A percentile compares a stretch with the other conserved stretches of the same genome.
These are phyloP conservation scores for Aspergillus sergii DNA, from an alignment of 2,329 filamentous ascomycete species.

Conservation along the genomic window DNA sequence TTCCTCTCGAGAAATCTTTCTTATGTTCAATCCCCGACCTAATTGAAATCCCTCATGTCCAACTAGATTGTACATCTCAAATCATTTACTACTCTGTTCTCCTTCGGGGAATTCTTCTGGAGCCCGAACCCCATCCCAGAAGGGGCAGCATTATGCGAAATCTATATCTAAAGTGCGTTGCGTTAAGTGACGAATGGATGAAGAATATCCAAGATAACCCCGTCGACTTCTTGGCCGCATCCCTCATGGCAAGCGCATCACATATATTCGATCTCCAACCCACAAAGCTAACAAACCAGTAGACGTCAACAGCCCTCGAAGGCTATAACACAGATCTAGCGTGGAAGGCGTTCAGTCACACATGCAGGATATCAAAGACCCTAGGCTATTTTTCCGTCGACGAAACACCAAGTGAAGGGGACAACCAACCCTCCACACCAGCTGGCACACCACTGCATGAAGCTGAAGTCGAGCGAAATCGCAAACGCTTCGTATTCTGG, in stretches of 20 bases:
- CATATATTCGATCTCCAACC: not conserved
- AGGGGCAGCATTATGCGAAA: not conserved
- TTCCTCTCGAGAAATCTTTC: not conserved
- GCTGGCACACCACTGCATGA: not conserved
- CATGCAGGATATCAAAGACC: not conserved
- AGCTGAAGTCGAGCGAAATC: not conserved
- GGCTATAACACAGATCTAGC: not conserved
- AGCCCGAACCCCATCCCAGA: not conserved
- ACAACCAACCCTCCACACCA: not conserved
- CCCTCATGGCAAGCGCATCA: not conserved
- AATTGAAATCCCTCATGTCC: not conserved
- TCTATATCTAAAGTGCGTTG: not conserved
- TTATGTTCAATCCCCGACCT: not conserved
- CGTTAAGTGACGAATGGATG: not conserved
- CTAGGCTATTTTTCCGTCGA: not conserved
- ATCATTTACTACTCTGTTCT: not conserved
- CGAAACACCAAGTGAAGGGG: not conserved
- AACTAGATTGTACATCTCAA: not conserved
- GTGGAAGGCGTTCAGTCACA: not conserved
- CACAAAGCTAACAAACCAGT: not conserved
- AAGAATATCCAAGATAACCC: not conserved
- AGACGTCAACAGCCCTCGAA: not conserved
- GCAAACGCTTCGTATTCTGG: not conserved
- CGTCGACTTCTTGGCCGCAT: not conserved
- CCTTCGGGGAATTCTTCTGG: not conserved